Percentiles rank a stretch among this genome's conserved stretches.
Conservation (phyloP, 306 rosid genomes). For the Prosopis cineraria region DNA sequence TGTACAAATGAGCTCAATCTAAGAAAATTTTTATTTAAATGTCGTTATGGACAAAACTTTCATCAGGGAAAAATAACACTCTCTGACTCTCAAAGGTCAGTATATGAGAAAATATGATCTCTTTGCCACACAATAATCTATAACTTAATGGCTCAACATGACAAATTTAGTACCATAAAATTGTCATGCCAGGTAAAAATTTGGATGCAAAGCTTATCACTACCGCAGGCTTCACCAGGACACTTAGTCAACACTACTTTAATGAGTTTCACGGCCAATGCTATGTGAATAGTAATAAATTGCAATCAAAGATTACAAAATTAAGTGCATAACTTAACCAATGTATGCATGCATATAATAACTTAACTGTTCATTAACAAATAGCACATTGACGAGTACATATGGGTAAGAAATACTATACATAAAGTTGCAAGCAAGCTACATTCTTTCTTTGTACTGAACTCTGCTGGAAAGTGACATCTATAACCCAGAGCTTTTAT, state of each 20-base stretch:
- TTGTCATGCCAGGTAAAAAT: neutral
- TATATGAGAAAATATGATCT: neutral
- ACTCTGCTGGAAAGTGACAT: neutral
- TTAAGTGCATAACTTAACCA: neutral
- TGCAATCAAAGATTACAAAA: conserved; percentile 9
- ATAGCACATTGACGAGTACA: neutral
- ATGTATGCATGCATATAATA: neutral
- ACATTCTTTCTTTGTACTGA: neutral
- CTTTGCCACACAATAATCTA: conserved; percentile 15
- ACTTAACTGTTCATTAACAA: conserved; percentile 16
- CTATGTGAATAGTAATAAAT: conserved; percentile 17
- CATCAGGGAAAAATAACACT: conserved; percentile 1
- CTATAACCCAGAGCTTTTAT: neutral
- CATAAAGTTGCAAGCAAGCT: neutral
- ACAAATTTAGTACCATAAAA: neutral
- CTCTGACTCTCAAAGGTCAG: conserved; percentile 22
- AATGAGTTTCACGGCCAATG: neutral
- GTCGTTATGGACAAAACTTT: conserved; percentile 5
- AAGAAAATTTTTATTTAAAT: conserved; percentile 3
- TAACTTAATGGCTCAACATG: conserved; percentile 8
- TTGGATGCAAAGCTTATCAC: neutral
- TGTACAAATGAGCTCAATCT: conserved; percentile 28
- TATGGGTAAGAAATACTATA: neutral
- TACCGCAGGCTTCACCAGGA: neutral
- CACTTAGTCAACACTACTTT: neutral